Conservation (phyloP, 148 eudicot genomes). For the Pouteria glomerata region DNA sequence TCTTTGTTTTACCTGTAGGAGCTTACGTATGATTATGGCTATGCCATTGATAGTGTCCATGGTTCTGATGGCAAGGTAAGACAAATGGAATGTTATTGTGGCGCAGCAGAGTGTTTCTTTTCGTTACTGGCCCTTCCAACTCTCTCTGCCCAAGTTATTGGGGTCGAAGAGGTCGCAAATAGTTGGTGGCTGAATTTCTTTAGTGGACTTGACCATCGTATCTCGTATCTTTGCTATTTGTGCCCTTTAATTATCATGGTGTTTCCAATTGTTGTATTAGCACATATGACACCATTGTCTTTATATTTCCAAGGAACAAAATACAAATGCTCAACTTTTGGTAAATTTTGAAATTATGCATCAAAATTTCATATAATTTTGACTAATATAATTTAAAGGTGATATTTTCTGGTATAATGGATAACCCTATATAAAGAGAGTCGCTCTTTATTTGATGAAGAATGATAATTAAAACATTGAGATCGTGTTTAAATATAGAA, state of each 20-base stretch:
- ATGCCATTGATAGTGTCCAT: constrained; percentile 58
- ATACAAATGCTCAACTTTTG: no score
- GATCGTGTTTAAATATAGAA: no score
- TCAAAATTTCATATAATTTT: no score
- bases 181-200: not conserved
- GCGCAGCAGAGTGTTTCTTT: constrained; percentile 48
- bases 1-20: constrained; percentile 37
- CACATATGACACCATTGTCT: no score
- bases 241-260: not conserved
- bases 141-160: not conserved
- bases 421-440: no score
- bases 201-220: not conserved
- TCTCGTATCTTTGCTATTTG: not conserved
- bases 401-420: no score
- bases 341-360: no score
- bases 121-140: not conserved
- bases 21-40: constrained; percentile 77
- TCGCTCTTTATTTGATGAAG: no score
- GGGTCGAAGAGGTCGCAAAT: not conserved
- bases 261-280: not conserved
- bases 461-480: no score
- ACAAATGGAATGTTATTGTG: constrained; percentile 53
- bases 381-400: no score
- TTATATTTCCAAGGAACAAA: no score
- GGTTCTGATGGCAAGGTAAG: constrained; percentile 60